phyloP scores from a whole-genome alignment of 2,329 filamentous ascomycete species.

The Cordyceps fumosorosea region DNA sequence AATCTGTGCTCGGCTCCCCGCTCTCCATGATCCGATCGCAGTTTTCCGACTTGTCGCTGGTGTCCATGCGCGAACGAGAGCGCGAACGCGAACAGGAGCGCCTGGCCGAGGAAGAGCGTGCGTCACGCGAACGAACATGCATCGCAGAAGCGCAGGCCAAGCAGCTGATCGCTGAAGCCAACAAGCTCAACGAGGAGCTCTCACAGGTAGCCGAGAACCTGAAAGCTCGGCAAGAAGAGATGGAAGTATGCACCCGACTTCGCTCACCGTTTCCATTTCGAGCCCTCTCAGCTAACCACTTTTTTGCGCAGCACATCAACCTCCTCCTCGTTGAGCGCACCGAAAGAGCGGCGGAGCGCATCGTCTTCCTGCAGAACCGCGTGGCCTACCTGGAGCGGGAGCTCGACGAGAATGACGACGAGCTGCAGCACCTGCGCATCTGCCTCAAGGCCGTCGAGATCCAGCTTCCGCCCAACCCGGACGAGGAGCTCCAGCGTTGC shows the following conservation, averaged over 20 bases:
- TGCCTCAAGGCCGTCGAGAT: slow-evolving; percentile 57
- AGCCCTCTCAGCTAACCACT: slow-evolving; percentile 23
- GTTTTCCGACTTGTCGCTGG: slow-evolving; percentile 34
- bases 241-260: slow-evolving; percentile 38
- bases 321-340: slow-evolving; percentile 51
- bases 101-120: slow-evolving; percentile 20
- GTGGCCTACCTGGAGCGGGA: slow-evolving; percentile 53
- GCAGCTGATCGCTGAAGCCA: slow-evolving; percentile 29
- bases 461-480: slow-evolving; percentile 44
- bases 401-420: slow-evolving; percentile 49
- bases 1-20: slow-evolving; percentile 28
- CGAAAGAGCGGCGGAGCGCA: slow-evolving; percentile 50
- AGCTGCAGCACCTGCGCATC: slow-evolving; percentile 55
- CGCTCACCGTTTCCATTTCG: not conserved
- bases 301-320: slow-evolving; percentile 47
- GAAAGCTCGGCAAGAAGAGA: slow-evolving; percentile 51
- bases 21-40: slow-evolving; percentile 32
- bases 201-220: slow-evolving; percentile 44
- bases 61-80: slow-evolving; percentile 21
- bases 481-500: slow-evolving; percentile 51
- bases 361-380: slow-evolving; percentile 53
- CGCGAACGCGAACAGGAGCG: slow-evolving; percentile 19
- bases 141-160: slow-evolving; percentile 30
- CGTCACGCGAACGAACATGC: slow-evolving; percentile 20
- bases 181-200: slow-evolving; percentile 43